A percentile compares a stretch with the other conserved stretches of the same genome.
These are phyloP conservation scores for Vaccinium darrowii DNA, from an alignment of 148 eudicot species.

Conservation along the genomic window DNA sequence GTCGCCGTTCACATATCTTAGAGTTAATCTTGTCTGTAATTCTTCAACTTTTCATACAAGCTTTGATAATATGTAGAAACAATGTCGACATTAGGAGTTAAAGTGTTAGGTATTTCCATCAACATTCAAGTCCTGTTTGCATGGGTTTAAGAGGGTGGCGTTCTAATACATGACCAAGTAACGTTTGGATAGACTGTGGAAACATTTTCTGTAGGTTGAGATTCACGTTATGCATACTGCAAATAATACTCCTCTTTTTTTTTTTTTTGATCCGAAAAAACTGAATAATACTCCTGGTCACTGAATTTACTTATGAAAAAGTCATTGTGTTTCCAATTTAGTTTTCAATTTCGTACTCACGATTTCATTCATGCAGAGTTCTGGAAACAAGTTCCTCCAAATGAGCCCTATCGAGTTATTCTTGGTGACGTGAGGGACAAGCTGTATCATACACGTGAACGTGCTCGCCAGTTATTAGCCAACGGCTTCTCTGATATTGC, in stretches of 20 bases:
- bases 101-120: not conserved
- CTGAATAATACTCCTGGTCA: not conserved
- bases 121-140: not conserved
- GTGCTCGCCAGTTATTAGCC: conserved; percentile 76
- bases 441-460: conserved; percentile 89
- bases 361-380: conserved; percentile 55
- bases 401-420: conserved; percentile 88
- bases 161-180: not conserved
- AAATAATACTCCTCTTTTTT: too few species aligned
- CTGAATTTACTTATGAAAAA: not conserved
- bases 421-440: conserved; percentile 95
- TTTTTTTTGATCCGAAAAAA: too few species aligned
- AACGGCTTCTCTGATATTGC: conserved; percentile 79
- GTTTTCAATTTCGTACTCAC: not conserved
- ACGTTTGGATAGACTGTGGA: not conserved
- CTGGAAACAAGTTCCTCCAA: conserved; percentile 87
- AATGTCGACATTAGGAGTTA: not conserved
- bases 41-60: not conserved
- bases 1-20: not conserved
- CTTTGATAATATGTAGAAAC: not conserved
- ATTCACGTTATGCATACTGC: not conserved
- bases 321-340: not conserved
- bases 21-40: not conserved
- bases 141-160: not conserved
- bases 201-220: not conserved